Conservation (phyloP, 176 grass and related monocot genomes). For the Alloteropsis semialata region DNA sequence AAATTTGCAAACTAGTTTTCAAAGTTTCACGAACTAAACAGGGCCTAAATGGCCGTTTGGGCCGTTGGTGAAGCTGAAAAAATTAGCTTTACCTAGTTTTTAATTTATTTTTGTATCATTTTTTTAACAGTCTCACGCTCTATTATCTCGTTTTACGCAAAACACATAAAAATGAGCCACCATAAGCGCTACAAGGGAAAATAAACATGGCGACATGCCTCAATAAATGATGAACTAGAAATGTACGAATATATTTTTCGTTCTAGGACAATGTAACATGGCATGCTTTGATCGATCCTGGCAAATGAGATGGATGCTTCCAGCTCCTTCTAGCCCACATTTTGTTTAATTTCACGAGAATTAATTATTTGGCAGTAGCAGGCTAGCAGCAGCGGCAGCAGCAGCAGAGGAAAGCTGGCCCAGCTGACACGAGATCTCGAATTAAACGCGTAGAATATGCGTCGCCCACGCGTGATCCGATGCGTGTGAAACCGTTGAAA, state of each 20-base stretch:
- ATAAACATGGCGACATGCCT: not conserved
- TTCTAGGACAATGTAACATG: not conserved
- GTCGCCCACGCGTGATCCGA: constrained; percentile 32
- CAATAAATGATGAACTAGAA: not conserved
- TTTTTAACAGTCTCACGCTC: too few species aligned
- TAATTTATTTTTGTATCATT: too few species aligned
- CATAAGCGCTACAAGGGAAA: too few species aligned
- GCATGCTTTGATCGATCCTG: constrained; percentile 3
- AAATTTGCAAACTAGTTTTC: too few species aligned
- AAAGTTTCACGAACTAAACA: too few species aligned
- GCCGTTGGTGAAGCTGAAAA: too few species aligned
- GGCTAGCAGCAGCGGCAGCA: constrained; percentile 8
- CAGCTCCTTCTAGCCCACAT: constrained; percentile 15
- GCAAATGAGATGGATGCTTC: constrained; percentile 22
- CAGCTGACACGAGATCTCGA: not conserved
- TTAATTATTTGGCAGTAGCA: not conserved
- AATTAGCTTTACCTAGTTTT: too few species aligned
- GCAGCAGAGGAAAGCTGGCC: constrained; percentile 19
- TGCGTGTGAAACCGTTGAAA: constrained; percentile 43
- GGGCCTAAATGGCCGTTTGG: too few species aligned
- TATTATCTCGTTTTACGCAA: too few species aligned
- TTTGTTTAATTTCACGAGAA: constrained; percentile 11
- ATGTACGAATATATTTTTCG: not conserved
- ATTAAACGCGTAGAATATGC: constrained; percentile 28
- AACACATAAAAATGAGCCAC: too few species aligned